Base-by-base conservation (phyloP, 306 rosid species). In the Casuarina equisetifolia region DNA sequence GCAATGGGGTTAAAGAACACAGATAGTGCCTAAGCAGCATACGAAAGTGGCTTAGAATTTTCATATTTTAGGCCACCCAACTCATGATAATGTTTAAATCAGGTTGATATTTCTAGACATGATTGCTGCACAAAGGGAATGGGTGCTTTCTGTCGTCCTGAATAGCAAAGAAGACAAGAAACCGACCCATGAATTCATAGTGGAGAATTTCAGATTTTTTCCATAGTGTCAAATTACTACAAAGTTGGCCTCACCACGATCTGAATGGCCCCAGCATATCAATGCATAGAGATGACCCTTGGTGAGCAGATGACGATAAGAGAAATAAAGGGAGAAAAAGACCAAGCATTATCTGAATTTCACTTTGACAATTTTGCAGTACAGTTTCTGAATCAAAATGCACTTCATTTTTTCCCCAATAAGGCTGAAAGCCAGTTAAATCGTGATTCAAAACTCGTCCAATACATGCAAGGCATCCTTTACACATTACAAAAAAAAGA, bases 121-220 rank as follows among this genome's bases (percentile, higher is more conserved):
- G 32, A 25, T 25, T 25, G 32, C 32, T 25, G 32, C 32, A 25
- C 32, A 25, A 10, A 43, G 20, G 2, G 9, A 69, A 15, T 17
- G 73, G 9, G 17, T 69, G 72, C 42, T 68, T 69, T 36, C 20
- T 69, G 73, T 20, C 17, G 5, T 40, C 15, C 53, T 36, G 40
- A 5, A 10, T 63, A 49, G 51, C 43, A 69, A 74, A 77, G 9
- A 15, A 68, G 68, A 74, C 50, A 55, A 25, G 17, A n/a, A 53
- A 12, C 0, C 1, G 2, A 54, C 63, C 20, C 20, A 68, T 53
- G 46, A 44, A 75, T 76, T 79, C 84, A 72, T 73, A 67, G 79
- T 80, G 84, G 67, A 73, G 84, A 84, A 84, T 80, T 79, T 69
- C 72, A 19, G 7, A 48, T 48, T 5, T 3, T 48, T 20, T 64